Evolutionary conservation across 345 rosid species (phyloP).

Genomic region (Bruguiera gymnorhiza): DNA sequence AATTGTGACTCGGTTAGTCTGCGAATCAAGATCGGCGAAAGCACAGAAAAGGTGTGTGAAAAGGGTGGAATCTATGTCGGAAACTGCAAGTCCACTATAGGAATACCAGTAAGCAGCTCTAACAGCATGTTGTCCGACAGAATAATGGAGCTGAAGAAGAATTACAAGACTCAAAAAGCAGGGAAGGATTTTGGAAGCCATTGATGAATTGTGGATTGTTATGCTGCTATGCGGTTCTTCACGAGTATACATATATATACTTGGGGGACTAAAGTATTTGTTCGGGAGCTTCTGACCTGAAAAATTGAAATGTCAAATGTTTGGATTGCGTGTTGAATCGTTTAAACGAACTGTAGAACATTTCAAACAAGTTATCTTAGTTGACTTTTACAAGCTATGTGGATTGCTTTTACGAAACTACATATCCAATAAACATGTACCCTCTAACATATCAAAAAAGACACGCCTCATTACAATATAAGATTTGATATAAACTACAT

Average conservation of each 20-base stretch:
- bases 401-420: too few species aligned
- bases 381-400: too few species aligned
- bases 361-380: too few species aligned
- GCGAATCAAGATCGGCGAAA: constrained; percentile 42
- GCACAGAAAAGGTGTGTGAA: constrained; percentile 66
- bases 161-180: constrained; percentile 5
- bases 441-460: too few species aligned
- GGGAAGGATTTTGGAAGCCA: constrained; percentile 19
- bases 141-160: constrained; percentile 15
- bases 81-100: constrained; percentile 24
- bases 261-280: neutral
- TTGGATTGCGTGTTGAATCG: too few species aligned
- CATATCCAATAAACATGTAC: too few species aligned
- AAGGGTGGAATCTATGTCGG: constrained; percentile 45
- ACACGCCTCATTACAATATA: too few species aligned
- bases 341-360: too few species aligned
- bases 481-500: too few species aligned
- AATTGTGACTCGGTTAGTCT: constrained; percentile 39
- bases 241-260: neutral
- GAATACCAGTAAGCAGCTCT: constrained; percentile 56
- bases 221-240: neutral
- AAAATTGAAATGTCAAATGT: too few species aligned
- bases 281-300: too few species aligned
- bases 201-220: neutral
- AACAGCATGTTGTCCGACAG: constrained; percentile 36